Conservation (phyloP, 768 basidiomycete genomes). For the Vishniacozyma victoriae region DNA sequence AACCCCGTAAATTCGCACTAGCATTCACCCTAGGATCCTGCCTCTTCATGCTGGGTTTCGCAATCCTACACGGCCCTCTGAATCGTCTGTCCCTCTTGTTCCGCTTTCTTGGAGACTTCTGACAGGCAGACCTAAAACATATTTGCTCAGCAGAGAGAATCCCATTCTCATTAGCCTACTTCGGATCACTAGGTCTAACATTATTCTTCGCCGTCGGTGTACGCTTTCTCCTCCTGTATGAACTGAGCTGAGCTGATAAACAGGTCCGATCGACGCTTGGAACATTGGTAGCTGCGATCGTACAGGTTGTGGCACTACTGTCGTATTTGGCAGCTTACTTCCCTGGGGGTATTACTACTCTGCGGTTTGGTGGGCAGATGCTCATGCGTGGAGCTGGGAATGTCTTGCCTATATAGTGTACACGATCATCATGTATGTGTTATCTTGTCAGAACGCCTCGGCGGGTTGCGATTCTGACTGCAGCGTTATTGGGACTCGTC, state of each 20-base stretch:
- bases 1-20: slow-evolving; percentile 85
- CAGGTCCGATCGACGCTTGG: slow-evolving; percentile 77
- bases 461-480: too few relatives aligned
- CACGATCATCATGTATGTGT: not conserved
- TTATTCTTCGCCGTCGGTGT: slow-evolving; percentile 85
- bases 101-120: not conserved
- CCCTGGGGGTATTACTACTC: slow-evolving; percentile 60
- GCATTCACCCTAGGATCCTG: slow-evolving; percentile 84
- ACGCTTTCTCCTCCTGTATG: too few relatives aligned
- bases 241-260: slow-evolving; percentile 43
- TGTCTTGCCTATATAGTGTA: slow-evolving; percentile 65
- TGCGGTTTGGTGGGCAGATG: slow-evolving; percentile 47
- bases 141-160: slow-evolving; percentile 67
- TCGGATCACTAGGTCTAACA: slow-evolving; percentile 74
- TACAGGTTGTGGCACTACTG: slow-evolving; percentile 80
- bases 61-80: slow-evolving; percentile 62
- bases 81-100: slow-evolving; percentile 52
- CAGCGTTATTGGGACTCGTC: too few relatives aligned
- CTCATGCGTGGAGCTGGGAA: slow-evolving; percentile 74
- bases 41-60: slow-evolving; percentile 89
- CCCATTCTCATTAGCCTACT: slow-evolving; percentile 77
- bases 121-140: slow-evolving; percentile 63
- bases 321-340: slow-evolving; percentile 92
- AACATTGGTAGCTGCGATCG: slow-evolving; percentile 70
- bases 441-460: too few relatives aligned